Evolutionary conservation across 331 rosid species (phyloP).

Genomic region (Acacia concinna): DNA sequence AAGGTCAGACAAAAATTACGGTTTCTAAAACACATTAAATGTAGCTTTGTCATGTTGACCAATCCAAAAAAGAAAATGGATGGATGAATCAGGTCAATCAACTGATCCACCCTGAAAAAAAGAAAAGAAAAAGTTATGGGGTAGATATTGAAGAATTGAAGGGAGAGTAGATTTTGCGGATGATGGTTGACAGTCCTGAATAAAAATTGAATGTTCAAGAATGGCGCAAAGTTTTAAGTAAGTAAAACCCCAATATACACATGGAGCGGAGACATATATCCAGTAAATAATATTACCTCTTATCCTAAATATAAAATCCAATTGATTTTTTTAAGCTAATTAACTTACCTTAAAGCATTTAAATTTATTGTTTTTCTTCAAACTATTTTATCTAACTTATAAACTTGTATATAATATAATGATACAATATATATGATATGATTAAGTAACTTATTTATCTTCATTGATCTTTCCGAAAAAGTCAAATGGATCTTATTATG

Average conservation of each 20-base stretch:
- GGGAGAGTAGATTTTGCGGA: not conserved
- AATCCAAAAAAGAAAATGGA: not conserved
- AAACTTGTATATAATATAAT: too few species aligned
- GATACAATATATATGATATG: too few species aligned
- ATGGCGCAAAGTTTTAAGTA: not conserved
- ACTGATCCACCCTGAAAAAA: not conserved
- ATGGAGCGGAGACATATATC: constrained; percentile 8
- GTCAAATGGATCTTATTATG: too few species aligned
- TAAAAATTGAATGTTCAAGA: constrained; percentile 30
- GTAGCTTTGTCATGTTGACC: not conserved
- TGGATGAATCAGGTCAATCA: not conserved
- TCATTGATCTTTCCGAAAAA: too few species aligned
- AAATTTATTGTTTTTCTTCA: too few species aligned
- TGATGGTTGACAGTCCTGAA: constrained; percentile 2
- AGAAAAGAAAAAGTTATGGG: not conserved
- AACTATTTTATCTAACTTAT: too few species aligned
- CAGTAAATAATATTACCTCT: too few species aligned
- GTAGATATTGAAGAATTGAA: not conserved
- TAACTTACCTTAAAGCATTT: too few species aligned
- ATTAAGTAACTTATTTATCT: too few species aligned
- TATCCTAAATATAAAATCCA: too few species aligned
- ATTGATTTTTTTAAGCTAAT: too few species aligned
- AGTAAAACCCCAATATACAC: not conserved
- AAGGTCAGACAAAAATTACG: not conserved
- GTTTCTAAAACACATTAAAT: not conserved